Evolutionary conservation across 139 green algal species (phyloP).

Genomic region (Chlamydomonas schloesseri): DNA sequence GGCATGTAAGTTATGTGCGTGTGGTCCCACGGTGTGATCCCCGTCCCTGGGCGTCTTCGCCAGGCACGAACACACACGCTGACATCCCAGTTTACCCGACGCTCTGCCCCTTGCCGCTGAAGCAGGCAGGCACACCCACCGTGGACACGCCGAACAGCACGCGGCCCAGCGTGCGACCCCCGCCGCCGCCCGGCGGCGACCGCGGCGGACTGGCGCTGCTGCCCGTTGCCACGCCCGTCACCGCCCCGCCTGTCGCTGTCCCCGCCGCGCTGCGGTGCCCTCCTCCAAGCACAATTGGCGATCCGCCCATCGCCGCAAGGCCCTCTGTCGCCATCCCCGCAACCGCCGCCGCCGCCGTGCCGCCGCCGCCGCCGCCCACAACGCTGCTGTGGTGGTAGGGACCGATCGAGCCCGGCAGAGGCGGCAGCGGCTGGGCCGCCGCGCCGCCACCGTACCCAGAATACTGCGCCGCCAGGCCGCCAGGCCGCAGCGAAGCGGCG

Average conservation of each 20-base stretch:
- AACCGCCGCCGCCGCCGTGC: no score
- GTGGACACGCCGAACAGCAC: conserved; percentile 19
- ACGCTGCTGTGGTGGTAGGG: not conserved
- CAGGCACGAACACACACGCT: no score
- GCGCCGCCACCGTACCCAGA: no score
- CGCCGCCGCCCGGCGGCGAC: not conserved
- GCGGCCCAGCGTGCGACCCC: conserved; percentile 16
- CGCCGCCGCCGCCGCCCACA: not conserved
- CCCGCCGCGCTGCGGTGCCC: not conserved
- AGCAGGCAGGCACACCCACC: no score
- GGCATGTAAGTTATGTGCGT: no score
- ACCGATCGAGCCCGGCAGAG: not conserved
- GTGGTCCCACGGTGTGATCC: no score
- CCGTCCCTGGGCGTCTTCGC: no score
- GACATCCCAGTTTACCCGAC: no score
- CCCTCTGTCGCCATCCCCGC: not conserved
- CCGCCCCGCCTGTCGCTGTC: no score
- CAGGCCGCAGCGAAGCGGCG: not conserved
- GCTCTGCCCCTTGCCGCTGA: no score
- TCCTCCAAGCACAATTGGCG: not conserved
- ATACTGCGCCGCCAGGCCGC: not conserved
- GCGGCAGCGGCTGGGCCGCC: no score
- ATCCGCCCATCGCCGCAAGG: no score
- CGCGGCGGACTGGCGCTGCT: not conserved
- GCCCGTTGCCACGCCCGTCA: not conserved